Evolutionary conservation across 2,329 filamentous ascomycete species (phyloP), one percentile per base, ranked within the genome.

Genomic region (Aspergillus calidoustus): DNA sequence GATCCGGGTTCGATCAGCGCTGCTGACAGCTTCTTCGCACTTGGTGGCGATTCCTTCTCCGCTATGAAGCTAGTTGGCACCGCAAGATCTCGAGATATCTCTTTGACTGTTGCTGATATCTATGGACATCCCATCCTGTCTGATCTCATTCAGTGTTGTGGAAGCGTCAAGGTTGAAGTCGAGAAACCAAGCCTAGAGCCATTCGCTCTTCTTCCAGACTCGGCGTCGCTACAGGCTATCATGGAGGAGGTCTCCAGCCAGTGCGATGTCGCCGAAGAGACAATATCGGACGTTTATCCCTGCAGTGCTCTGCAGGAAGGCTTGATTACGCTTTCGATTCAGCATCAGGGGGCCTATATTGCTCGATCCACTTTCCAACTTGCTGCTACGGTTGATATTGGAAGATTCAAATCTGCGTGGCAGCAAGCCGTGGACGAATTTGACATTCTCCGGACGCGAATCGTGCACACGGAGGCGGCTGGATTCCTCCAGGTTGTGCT

Each of bases 391-490:
- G 66, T 82, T 5, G 74, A 83, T 59, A 46, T 83, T 3, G 67
- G 68, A 7, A 74, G 72, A 30, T 81, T 84, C 72, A 82, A 80
- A 62, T 66, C 72, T 8, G 76, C 82, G 0, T 85, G 82, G 81
- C 76, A 82, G 53, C 72, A 74, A 13, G 74, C 78, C 4, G 76
- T 83, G 2, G 67, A 77, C 7, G 78, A 80, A 41, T 70, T 80
- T 28, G 79, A 81, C 31, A 82, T 84, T 19, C 72, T 85, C 11
- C 77, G 83, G 11, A 85, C 83, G 25, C 77, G 82, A 8, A 76
- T 82, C 54, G 72, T 80, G 5, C 74, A 80, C 57, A 77, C 76
- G 1, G 74, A 74, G 3, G 65, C 71, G 5, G 70, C 70, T 54
- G 72, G 76, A 19, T 76, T 80, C 43, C 58, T 77, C 5, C 80